Evolutionary conservation across 2,329 filamentous ascomycete genomes (phyloP), one percentile per base, ranked within the genome.

Genomic region (Aspergillus sp.): DNA sequence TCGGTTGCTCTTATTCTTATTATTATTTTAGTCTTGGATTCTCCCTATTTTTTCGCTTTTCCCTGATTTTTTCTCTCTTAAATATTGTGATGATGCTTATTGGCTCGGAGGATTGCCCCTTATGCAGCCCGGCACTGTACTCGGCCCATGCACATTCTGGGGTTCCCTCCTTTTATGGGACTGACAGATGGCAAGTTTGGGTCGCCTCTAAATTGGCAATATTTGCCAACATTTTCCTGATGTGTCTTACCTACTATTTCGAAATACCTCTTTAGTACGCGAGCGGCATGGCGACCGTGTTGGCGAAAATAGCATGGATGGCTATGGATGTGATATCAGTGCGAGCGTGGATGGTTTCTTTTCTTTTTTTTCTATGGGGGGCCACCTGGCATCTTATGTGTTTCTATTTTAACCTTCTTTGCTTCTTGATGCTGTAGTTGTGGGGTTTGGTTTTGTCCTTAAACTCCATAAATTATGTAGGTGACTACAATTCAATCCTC

Each of bases 81-180:
- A 25, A 39, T 55, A 27, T 17, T 57, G 49, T 60, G 38, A 54
- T 55, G 54, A 53, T 32, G 53, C 32, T 55, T 47, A 55, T 55
- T 47, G 53, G 47, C 47, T 30, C 47, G 11, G 21, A 27, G 47
- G 47, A 6, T 8, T 30, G 27, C 47, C 25, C 25, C 47, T 30
- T 21, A 23, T 17, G n/a, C 23, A 25, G 47, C 47, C 47, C 13
- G 47, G n/a, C 47, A 44, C 25, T 50, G 47, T 50, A 50, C n/a
- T 50, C 47, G 25, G 17, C 47, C 47, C 47, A 27, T 5, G 47
- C 47, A n/a, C 25, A n/a, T n/a, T 32, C 21, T 23, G 44, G 13
- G 44, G 41, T 13, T 30, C 15, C n/a, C 15, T 27, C 27, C 32
- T 17, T 30, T 30, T 17, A 11, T 11, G 47, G 47, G 25, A 30